Conservation (phyloP, 805 yeast species). For the Monosporozyma unispora region DNA sequence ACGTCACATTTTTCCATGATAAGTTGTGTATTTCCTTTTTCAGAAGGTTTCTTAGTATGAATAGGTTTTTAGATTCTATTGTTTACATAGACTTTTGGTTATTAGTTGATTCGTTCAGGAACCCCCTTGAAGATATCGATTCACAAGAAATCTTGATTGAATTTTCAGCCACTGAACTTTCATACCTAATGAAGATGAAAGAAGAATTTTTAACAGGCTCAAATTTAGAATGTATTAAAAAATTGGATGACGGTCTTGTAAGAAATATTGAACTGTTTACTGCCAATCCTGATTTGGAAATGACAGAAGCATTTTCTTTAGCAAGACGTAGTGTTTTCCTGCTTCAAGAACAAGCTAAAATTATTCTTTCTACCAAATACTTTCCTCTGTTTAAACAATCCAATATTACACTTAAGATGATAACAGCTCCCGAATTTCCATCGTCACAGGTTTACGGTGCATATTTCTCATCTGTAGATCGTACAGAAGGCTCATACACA, state of each 20-base stretch:
- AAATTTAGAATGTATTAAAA: constrained; percentile 15
- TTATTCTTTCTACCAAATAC: constrained; percentile 44
- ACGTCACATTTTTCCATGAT: constrained; percentile 15
- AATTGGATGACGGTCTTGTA: constrained; percentile 15
- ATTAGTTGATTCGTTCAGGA: constrained; percentile 56
- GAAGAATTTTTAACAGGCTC: constrained; percentile 11
- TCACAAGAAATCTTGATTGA: constrained; percentile 25
- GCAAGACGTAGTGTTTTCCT: constrained; percentile 55
- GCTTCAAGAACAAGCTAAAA: constrained; percentile 46
- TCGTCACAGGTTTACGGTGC: constrained; percentile 20
- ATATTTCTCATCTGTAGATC: constrained; percentile 8
- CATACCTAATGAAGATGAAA: constrained; percentile 22
- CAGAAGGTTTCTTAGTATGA: constrained; percentile 7
- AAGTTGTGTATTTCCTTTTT: constrained; percentile 12
- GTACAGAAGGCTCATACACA: constrained; percentile 11
- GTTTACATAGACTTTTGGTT: constrained; percentile 53
- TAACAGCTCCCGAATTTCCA: constrained; percentile 37
- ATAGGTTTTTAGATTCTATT: constrained; percentile 6
- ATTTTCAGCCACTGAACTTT: constrained; percentile 14
- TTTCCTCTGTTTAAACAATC: constrained; percentile 56
- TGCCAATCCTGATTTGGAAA: constrained; percentile 2
- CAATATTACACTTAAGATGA: constrained; percentile 42
- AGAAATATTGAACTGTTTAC: constrained; percentile 11
- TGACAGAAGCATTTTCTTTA: constrained; percentile 15
- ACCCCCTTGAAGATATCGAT: constrained; percentile 51